Conservation (phyloP, 768 basidiomycete species). For the Tylopilus plumbeoviolaceoides region DNA sequence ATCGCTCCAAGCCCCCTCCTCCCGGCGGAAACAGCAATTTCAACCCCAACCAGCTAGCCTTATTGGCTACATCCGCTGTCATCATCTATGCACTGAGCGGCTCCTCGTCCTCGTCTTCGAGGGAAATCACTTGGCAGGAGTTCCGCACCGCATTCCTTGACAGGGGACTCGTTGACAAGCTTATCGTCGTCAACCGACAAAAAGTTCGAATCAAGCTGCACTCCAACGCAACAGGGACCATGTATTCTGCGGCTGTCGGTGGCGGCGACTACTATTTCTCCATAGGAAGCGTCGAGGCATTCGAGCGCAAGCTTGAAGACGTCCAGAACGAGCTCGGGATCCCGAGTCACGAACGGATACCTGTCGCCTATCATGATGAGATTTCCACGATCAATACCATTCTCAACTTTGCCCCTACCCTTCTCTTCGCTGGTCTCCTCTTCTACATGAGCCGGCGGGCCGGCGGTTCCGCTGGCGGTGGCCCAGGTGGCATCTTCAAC, state of each 20-base stretch:
- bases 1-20: slow-evolving; percentile 50
- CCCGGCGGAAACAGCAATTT: slow-evolving; percentile 44
- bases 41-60: slow-evolving; percentile 51
- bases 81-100: slow-evolving; percentile 59
- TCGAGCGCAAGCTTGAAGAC: slow-evolving; percentile 92
- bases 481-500: slow-evolving; percentile 89
- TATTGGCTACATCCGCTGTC: slow-evolving; percentile 57
- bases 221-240: slow-evolving; percentile 77
- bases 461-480: slow-evolving; percentile 51
- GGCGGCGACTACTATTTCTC: slow-evolving; percentile 86
- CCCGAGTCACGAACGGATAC: slow-evolving; percentile 88
- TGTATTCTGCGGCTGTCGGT: slow-evolving; percentile 59
- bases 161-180: slow-evolving; percentile 92
- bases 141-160: slow-evolving; percentile 96
- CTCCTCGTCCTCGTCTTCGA: slow-evolving; percentile 46
- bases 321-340: slow-evolving; percentile 92
- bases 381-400: slow-evolving; percentile 78
- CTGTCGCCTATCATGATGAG: slow-evolving; percentile 96
- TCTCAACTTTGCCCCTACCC: slow-evolving; percentile 91
- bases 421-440: slow-evolving; percentile 86
- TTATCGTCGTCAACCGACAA: slow-evolving; percentile 86
- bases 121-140: slow-evolving; percentile 99
- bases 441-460: slow-evolving; percentile 83
- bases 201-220: slow-evolving; percentile 91
- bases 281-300: slow-evolving; percentile 95